Percentiles rank a stretch among this genome's conserved stretches.
These are phyloP conservation scores for Botrytis pseudocinerea DNA, from an alignment of 2,329 filamentous ascomycete species.

Conservation along the genomic window DNA sequence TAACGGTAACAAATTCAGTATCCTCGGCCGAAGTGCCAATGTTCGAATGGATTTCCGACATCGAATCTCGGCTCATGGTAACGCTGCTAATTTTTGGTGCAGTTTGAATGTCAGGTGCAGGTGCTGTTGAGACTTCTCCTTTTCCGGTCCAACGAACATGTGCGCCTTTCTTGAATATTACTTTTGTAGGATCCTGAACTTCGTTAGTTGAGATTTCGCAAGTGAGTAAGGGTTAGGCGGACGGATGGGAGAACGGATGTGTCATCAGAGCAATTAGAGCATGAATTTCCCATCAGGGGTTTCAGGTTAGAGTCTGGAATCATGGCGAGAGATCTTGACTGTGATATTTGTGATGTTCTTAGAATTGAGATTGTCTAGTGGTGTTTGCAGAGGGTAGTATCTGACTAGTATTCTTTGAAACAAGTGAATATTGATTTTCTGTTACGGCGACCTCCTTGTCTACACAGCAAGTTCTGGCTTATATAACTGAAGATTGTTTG, in stretches of 20 bases:
- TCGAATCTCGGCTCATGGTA: neutral
- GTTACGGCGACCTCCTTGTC: neutral
- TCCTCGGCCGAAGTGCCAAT: no score
- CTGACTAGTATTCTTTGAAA: neutral
- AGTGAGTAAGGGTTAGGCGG: neutral
- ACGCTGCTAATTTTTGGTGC: neutral
- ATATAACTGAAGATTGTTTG: neutral
- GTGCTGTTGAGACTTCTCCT: neutral
- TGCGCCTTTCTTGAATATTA: neutral
- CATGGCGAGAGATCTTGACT: no score
- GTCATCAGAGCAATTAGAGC: neutral
- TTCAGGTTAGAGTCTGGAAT: neutral
- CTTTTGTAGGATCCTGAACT: neutral
- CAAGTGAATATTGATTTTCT: neutral
- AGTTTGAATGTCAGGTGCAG: neutral
- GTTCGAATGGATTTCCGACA: neutral
- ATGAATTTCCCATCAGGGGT: neutral
- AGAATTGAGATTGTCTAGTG: neutral
- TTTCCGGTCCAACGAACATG: neutral
- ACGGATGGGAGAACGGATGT: slow-evolving; percentile 4
- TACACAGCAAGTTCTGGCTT: neutral
- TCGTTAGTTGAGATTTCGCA: neutral
- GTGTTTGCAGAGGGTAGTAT: neutral
- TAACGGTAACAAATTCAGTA: neutral
- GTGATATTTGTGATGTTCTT: neutral